These are phyloP conservation scores for Gnomoniopsis sp. DNA, from an alignment of 2,329 filamentous ascomycete species.

Conservation along the genomic window DNA sequence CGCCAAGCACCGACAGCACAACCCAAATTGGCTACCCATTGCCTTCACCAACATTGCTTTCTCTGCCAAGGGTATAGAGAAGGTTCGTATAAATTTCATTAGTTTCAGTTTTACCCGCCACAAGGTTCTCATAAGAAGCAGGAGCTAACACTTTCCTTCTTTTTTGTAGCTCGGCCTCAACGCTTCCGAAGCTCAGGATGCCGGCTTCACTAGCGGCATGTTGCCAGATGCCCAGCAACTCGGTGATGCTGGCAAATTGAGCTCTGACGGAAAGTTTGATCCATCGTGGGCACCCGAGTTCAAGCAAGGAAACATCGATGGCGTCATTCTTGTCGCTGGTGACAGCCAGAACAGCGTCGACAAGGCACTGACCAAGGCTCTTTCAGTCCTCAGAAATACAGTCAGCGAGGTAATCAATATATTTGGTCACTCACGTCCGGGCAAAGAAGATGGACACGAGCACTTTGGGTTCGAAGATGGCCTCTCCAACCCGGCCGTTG, in stretches of 20 bases:
- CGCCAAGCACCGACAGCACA: neutral
- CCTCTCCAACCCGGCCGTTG: slow-evolving; percentile 36
- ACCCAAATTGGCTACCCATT: neutral
- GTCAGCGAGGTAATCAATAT: slow-evolving; percentile 30
- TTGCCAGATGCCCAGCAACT: slow-evolving; percentile 27
- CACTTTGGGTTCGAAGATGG: slow-evolving; percentile 43
- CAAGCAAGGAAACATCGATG: slow-evolving; percentile 31
- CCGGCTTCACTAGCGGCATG: slow-evolving; percentile 32
- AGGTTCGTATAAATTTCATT: slow-evolving; percentile 14
- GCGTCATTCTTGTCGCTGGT: slow-evolving; percentile 32
- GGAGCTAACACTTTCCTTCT: neutral
- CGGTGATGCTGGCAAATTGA: slow-evolving; percentile 20
- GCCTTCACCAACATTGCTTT: slow-evolving; percentile 23
- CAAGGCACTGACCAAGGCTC: slow-evolving; percentile 26
- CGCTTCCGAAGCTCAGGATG: slow-evolving; percentile 28
- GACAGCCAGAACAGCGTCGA: slow-evolving; percentile 26
- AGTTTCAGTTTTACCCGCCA: neutral
- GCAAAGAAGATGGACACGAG: slow-evolving; percentile 32
- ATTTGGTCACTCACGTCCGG: slow-evolving; percentile 31
- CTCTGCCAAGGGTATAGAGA: slow-evolving; percentile 23
- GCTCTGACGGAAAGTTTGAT: slow-evolving; percentile 11
- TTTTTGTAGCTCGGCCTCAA: slow-evolving; percentile 24
- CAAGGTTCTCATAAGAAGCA: neutral
- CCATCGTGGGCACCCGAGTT: slow-evolving; percentile 29
- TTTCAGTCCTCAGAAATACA: slow-evolving; percentile 27